A percentile compares a stretch with the other conserved stretches of the same genome.
phyloP scores from a whole-genome alignment of 768 basidiomycete species.

The Chiua virens region DNA sequence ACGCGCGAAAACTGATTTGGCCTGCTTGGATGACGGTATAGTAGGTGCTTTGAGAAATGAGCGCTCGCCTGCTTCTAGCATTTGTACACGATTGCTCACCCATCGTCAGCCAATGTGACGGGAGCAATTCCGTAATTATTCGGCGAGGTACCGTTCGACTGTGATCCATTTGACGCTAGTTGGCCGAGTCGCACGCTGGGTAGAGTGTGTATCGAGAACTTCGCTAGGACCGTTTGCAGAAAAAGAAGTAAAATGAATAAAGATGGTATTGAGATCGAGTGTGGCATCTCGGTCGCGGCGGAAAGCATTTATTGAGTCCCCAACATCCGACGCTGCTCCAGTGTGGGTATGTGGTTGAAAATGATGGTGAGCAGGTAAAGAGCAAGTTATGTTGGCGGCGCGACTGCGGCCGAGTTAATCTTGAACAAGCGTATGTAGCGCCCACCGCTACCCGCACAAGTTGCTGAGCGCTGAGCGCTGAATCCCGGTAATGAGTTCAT shows the following conservation, averaged over 20 bases:
- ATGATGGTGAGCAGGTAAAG: no score
- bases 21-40: constrained; percentile 62
- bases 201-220: background rate
- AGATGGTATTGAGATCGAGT: constrained; percentile 9
- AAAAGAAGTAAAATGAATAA: constrained; percentile 10
- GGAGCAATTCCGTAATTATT: constrained; percentile 42
- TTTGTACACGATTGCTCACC: constrained; percentile 42
- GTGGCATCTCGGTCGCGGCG: constrained; percentile 18
- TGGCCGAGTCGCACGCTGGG: constrained; percentile 15
- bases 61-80: background rate
- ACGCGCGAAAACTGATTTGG: constrained; percentile 62
- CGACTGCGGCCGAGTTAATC: no score
- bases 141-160: constrained; percentile 18
- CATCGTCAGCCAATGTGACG: constrained; percentile 48
- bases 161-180: constrained; percentile 9
- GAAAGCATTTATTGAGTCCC: constrained; percentile 7
- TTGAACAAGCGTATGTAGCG: no score
- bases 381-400: no score
- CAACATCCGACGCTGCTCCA: constrained; percentile 20
- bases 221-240: constrained; percentile 8
- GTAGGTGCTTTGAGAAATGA: constrained; percentile 54
- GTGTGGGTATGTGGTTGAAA: background rate
- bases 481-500: no score
- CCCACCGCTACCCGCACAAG: no score
- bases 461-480: no score